Evolutionary conservation across 1,284 basidiomycete species (phyloP).

Genomic region (Melampsora abietis-canadensis): DNA sequence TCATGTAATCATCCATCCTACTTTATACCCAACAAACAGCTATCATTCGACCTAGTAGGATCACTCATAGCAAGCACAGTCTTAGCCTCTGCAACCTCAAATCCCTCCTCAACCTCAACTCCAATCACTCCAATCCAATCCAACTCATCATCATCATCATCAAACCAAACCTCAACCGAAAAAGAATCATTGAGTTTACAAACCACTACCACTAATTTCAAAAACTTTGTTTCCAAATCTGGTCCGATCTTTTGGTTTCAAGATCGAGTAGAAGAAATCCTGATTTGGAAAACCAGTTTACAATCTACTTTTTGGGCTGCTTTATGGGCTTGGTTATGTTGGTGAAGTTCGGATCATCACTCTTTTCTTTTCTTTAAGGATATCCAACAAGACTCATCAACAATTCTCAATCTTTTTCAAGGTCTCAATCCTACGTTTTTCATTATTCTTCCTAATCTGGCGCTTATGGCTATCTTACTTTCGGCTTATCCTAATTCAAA

Average conservation of each 20-base stretch:
- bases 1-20: no score
- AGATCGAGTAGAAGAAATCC: conserved; percentile 15
- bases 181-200: conserved; percentile 37
- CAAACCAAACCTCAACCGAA: conserved; percentile 10
- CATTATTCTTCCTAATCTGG: conserved; percentile 19
- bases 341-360: not conserved
- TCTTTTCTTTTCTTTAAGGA: not conserved
- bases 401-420: not conserved
- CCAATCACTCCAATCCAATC: no score
- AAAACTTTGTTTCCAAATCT: conserved; percentile 35
- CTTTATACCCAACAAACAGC: not conserved
- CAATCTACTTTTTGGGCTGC: conserved; percentile 25
- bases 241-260: conserved; percentile 33
- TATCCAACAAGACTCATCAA: not conserved
- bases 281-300: conserved; percentile 15
- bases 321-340: conserved; percentile 31
- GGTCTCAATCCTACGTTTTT: conserved; percentile 31
- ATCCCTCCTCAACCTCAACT: not conserved
- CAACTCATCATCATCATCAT: not conserved
- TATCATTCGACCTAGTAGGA: conserved; percentile 1
- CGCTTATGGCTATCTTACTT: conserved; percentile 27
- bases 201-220: conserved; percentile 33
- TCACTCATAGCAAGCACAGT: not conserved
- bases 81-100: not conserved
- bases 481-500: conserved; percentile 16